Evolutionary conservation across 1,284 basidiomycete genomes (phyloP), one percentile per base, ranked within the genome.

Genomic region (Erythrobasidium hasegawianum): DNA sequence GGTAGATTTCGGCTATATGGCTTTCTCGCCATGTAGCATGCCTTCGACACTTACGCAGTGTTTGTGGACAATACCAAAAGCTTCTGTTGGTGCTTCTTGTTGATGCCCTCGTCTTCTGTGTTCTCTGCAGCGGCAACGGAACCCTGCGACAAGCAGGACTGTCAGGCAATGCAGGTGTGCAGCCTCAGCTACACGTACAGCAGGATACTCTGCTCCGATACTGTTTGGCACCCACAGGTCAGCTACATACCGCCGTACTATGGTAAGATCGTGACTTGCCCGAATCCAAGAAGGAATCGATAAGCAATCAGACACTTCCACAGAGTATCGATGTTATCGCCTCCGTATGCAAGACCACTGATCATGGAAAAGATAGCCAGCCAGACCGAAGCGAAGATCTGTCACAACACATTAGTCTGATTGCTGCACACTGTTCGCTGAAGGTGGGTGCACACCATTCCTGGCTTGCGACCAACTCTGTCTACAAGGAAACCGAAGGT

Each of bases 41-140:
- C 4, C 33, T 33, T 33, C 5, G 33, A 4, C 24, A 22, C 50
- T 29, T 27, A 53, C 50, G 50, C 69, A 71, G 67, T 69, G 86
- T 88, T 91, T 0, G 89, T 90, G 40, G 89, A 88, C 18, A 94
- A 82, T 18, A 88, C 85, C 73, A 95, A 89, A 83, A 90, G 90
- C 59, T 86, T 80, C 76, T 95, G 88, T 75, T 92, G 92, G 2
- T 86, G 83, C 59, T 84, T 84, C 78, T 88, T 90, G 71, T 79
- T 81, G 73, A 95, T 86, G 2, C 83, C 84, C n/a, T 64, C 58
- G 73, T 90, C 87, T 77, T 95, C 93, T 0, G 90, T 90, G 75
- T 90, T 88, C 76, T 96, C 93, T 0, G 89, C 88, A 1, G 88
- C 87, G 22, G 91, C 90, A n/a, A 96, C 91, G 2, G 87, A 88